A percentile compares a stretch with the other conserved stretches of the same genome.
These are phyloP conservation scores for Solanum chiquidenum DNA, from an alignment of 257 asterid genomes.

Conservation along the genomic window DNA sequence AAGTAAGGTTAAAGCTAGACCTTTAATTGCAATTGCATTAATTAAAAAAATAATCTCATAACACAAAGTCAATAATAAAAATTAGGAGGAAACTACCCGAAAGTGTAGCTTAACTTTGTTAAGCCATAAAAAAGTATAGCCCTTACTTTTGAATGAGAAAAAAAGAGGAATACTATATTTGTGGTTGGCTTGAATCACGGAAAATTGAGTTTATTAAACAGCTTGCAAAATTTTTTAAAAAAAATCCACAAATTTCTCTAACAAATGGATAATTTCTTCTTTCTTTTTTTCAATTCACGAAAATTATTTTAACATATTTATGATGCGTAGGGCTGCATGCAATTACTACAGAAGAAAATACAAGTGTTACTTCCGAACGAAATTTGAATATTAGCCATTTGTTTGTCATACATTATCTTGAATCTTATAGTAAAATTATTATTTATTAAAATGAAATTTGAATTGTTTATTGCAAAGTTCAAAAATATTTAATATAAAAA, in stretches of 20 bases:
- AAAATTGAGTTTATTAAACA: background rate
- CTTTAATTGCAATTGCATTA: background rate
- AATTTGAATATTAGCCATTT: background rate
- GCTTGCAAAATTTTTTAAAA: background rate
- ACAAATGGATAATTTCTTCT: background rate
- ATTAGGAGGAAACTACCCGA: background rate
- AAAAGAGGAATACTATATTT: background rate
- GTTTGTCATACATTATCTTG: background rate
- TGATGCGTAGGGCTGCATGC: slow-evolving; percentile 37
- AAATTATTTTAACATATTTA: background rate
- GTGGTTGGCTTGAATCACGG: background rate
- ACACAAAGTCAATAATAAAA: background rate
- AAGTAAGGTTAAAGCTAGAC: background rate
- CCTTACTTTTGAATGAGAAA: background rate
- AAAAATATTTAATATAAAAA: background rate
- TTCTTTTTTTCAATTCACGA: background rate
- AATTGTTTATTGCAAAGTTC: background rate
- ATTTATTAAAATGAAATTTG: background rate
- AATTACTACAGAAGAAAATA: slow-evolving; percentile 54
- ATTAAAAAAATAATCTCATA: background rate
- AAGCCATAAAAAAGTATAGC: background rate
- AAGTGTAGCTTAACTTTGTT: background rate
- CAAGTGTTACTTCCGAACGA: slow-evolving; percentile 42
- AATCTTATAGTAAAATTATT: background rate
- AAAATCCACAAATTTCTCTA: no score